These are phyloP conservation scores for Pseudocercospora cruenta DNA, from an alignment of 2,329 filamentous ascomycete species.

Conservation along the genomic window DNA sequence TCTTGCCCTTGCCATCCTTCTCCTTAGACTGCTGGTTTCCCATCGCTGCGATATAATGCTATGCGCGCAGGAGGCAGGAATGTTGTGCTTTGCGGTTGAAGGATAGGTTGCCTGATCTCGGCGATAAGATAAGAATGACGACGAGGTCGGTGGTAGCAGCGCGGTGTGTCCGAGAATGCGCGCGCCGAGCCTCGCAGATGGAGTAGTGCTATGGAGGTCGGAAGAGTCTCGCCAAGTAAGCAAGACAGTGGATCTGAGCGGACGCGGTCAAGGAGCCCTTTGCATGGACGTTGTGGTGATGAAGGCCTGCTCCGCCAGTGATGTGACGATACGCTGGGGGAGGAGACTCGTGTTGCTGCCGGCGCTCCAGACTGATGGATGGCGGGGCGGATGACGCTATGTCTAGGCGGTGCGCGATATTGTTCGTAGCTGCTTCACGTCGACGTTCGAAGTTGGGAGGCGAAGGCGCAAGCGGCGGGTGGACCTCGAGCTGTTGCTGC, in stretches of 20 bases:
- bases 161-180: conserved; percentile 2
- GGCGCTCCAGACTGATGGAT: conserved; percentile 29
- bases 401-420: background rate
- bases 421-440: background rate
- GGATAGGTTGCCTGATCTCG: conserved; percentile 2
- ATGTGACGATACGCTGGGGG: conserved; percentile 23
- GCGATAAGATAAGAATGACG: conserved; percentile 10
- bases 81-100: background rate
- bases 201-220: conserved; percentile 47
- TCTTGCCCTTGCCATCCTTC: conserved; percentile 47
- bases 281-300: conserved; percentile 34
- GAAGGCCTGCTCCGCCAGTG: conserved; percentile 26
- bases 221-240: conserved; percentile 50
- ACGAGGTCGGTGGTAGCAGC: conserved; percentile 2
- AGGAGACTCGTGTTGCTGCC: conserved; percentile 24
- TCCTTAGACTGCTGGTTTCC: conserved; percentile 74
- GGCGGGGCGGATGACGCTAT: conserved; percentile 1
- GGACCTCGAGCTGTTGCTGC: background rate
- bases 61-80: background rate
- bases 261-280: conserved; percentile 35
- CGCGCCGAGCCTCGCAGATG: conserved; percentile 2
- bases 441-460: background rate
- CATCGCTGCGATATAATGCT: conserved; percentile 53
- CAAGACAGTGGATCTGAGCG: conserved; percentile 50
- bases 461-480: background rate